These are phyloP conservation scores for Penicillium taxi DNA, from an alignment of 495 filamentous ascomycete species.

Conservation along the genomic window DNA sequence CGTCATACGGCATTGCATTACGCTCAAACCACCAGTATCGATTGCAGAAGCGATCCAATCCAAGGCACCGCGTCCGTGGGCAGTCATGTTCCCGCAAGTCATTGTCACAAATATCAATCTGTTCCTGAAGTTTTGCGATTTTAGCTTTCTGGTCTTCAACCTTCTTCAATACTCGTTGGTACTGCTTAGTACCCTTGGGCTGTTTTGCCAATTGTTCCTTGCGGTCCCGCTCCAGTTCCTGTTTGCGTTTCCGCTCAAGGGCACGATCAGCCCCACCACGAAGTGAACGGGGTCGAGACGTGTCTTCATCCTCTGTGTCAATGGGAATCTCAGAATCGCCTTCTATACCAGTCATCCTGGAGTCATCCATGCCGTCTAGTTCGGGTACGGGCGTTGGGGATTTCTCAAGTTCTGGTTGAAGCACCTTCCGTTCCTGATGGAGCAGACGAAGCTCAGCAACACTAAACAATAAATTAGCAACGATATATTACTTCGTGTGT, in stretches of 20 bases:
- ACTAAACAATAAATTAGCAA: constrained; percentile 32
- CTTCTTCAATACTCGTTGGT: constrained; percentile 75
- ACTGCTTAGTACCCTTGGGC: constrained; percentile 81
- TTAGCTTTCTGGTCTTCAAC: constrained; percentile 76
- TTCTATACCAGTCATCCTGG: constrained; percentile 60
- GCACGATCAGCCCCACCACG: constrained; percentile 71
- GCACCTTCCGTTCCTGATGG: constrained; percentile 79
- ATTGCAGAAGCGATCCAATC: constrained; percentile 94
- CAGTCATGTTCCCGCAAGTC: constrained; percentile 91
- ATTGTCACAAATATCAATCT: constrained; percentile 77
- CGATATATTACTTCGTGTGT: background rate
- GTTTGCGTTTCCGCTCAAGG: constrained; percentile 74
- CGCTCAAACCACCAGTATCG: constrained; percentile 99
- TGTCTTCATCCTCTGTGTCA: constrained; percentile 57
- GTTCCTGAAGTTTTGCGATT: constrained; percentile 71
- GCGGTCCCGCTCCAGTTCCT: constrained; percentile 70
- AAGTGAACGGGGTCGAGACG: constrained; percentile 55
- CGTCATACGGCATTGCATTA: constrained; percentile 94
- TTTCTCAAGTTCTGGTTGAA: constrained; percentile 58
- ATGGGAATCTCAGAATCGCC: constrained; percentile 41
- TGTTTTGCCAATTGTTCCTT: constrained; percentile 73
- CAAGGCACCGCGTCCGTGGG: constrained; percentile 77
- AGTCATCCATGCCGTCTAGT: constrained; percentile 47
- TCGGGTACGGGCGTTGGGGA: constrained; percentile 58
- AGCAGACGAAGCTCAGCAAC: constrained; percentile 75